These are phyloP conservation scores for Pyrenochaeta sp. DNA, from an alignment of 2,329 filamentous ascomycete species.

Conservation along the genomic window DNA sequence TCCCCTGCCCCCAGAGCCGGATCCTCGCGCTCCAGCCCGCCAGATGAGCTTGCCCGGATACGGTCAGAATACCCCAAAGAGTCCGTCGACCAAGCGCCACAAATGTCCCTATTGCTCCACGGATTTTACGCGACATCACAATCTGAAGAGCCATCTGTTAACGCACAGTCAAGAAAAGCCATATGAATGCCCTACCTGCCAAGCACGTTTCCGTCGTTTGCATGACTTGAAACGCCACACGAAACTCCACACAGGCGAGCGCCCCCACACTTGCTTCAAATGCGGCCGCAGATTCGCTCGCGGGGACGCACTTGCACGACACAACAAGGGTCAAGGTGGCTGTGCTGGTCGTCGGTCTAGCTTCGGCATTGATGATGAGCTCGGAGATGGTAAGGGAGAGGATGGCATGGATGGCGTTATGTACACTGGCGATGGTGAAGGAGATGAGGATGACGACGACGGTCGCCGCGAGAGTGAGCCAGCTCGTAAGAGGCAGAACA, in stretches of 20 bases:
- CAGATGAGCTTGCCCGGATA: slow-evolving; percentile 68
- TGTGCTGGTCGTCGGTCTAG: slow-evolving; percentile 92
- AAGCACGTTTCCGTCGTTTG: slow-evolving; percentile 87
- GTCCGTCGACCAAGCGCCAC: slow-evolving; percentile 85
- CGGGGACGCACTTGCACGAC: slow-evolving; percentile 90
- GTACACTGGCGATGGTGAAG: slow-evolving; percentile 63
- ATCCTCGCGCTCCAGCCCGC: slow-evolving; percentile 60
- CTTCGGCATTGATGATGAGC: slow-evolving; percentile 80
- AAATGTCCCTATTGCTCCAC: slow-evolving; percentile 97
- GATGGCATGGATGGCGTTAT: slow-evolving; percentile 70
- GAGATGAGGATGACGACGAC: slow-evolving; percentile 58
- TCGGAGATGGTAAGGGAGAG: slow-evolving; percentile 56
- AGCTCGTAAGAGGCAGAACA: slow-evolving; percentile 73
- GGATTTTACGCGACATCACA: slow-evolving; percentile 96
- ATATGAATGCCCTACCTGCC: slow-evolving; percentile 91
- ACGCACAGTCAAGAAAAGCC: slow-evolving; percentile 99
- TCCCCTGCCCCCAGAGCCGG: slow-evolving; percentile 57
- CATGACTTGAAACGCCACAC: slow-evolving; percentile 96
- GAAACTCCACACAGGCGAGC: slow-evolving; percentile 95
- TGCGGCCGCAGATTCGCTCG: slow-evolving; percentile 95
- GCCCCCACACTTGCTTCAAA: slow-evolving; percentile 92
- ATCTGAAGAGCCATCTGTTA: slow-evolving; percentile 94
- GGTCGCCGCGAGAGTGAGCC: slow-evolving; percentile 72
- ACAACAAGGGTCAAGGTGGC: slow-evolving; percentile 94
- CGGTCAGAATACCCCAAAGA: slow-evolving; percentile 66